These are phyloP conservation scores for Lecanicillium sp. DNA, from an alignment of 2,329 filamentous ascomycete species.

Conservation along the genomic window DNA sequence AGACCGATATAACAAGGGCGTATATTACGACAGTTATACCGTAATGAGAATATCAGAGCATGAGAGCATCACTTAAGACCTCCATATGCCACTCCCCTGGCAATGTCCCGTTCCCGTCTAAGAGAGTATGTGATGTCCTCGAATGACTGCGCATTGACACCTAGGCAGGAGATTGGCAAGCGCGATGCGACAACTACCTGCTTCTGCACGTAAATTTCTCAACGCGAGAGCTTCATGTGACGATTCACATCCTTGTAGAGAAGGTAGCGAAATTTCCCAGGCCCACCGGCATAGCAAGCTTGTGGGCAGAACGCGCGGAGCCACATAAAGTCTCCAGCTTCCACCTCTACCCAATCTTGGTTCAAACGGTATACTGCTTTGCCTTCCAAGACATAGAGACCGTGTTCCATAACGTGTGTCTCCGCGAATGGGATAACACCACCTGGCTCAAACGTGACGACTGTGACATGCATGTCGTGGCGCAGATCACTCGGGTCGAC, in stretches of 20 bases:
- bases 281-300: conserved; percentile 7
- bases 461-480: conserved; percentile 7
- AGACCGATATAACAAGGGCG: no score
- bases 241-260: conserved; percentile 7
- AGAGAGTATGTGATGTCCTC: no score
- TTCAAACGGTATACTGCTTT: conserved; percentile 8
- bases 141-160: no score
- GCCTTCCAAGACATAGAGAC: conserved; percentile 6
- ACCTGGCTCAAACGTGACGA: conserved; percentile 7
- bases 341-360: conserved; percentile 7
- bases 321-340: conserved; percentile 8
- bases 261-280: conserved; percentile 6
- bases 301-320: conserved; percentile 7
- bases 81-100: no score
- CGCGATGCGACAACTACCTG: no score
- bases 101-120: no score
- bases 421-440: conserved; percentile 7
- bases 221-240: conserved; percentile 3
- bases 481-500: conserved; percentile 4
- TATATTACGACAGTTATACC: no score
- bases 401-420: conserved; percentile 9
- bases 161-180: no score
- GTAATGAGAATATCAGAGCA: no score
- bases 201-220: no score
- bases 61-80: no score